Base-by-base conservation (phyloP, 495 filamentous ascomycete species). In the Trichocladium uniseriatum region DNA sequence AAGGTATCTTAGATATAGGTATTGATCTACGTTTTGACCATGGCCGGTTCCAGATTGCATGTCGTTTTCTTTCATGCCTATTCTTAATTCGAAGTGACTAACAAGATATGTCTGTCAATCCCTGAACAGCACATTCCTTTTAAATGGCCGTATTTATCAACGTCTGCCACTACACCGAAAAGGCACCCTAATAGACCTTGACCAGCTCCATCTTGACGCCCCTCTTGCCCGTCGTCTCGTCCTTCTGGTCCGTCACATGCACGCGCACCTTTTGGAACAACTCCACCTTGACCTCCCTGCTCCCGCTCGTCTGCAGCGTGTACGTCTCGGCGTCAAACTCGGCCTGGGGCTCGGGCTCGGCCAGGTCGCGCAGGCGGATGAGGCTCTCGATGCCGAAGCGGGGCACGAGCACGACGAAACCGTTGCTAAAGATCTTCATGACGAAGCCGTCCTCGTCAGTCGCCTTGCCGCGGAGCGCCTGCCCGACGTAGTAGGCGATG, bases 401-500 rank as follows among this genome's bases (percentile, higher is more conserved):
- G 2, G 92, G 92, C 35, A 97, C 90, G 56, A 97, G 89, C 3
- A 96, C 90, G 4, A 95, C 91, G 51, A 94, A 89, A 5, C 92
- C 92, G 65, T 98, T 98, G 57, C 86, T 87, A 61, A 98, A 96
- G 16, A 98, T 84, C 64, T 86, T 86, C 84, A 98, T 95, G 19
- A 96, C 81, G 62, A 94, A 97, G 3, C 86, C 92, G 45, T 96
- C 89, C 66, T 95, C 90, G 45, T 84, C 80, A 13, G 86, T 64
- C 9, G 88, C 79, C 34, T 83, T 80, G 13, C 88, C 87, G 67
- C 92, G 92, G 29, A 97, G 79, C 2, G 90, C 87, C 67, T 97
- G 92, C 0, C 92, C 92, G 7, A 98, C 92, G 63, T 97, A 97
- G 67, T 95, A 98, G 56, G 95, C 89, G 50, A 97, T 85, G 56